phyloP scores from a whole-genome alignment of 345 rosid species.

The Eucalyptus rudis region DNA sequence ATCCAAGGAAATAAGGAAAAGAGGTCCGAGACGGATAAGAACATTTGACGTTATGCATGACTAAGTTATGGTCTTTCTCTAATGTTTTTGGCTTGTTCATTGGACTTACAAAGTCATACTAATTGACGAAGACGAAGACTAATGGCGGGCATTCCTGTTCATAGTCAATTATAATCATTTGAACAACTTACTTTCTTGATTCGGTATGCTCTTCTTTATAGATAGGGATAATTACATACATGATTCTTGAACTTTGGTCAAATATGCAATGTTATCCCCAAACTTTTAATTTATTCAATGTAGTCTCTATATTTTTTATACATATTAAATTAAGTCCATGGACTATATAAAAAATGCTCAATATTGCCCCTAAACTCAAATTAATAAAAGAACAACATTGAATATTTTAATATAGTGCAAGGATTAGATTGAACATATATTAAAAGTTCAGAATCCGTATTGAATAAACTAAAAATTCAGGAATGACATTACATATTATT shows the following conservation, averaged over 20 bases:
- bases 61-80: no score
- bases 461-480: not conserved
- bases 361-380: not conserved
- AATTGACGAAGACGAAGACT: not conserved
- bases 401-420: not conserved
- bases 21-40: not conserved
- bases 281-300: not conserved
- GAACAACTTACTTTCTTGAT: not conserved
- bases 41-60: not conserved
- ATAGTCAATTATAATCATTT: not conserved
- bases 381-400: not conserved
- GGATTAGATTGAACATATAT: not conserved
- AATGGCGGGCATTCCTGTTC: not conserved
- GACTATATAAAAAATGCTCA: not conserved
- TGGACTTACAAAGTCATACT: no score
- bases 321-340: not conserved
- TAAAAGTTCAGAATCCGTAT: not conserved
- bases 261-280: fast-evolving
- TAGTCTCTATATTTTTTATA: not conserved
- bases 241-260: no score
- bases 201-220: not conserved
- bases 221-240: no score
- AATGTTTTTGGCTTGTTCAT: no score
- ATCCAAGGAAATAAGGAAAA: no score
- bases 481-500: not conserved